Evolutionary conservation across 1,284 basidiomycete genomes (phyloP).

Genomic region (Schizophyllum amplum): DNA sequence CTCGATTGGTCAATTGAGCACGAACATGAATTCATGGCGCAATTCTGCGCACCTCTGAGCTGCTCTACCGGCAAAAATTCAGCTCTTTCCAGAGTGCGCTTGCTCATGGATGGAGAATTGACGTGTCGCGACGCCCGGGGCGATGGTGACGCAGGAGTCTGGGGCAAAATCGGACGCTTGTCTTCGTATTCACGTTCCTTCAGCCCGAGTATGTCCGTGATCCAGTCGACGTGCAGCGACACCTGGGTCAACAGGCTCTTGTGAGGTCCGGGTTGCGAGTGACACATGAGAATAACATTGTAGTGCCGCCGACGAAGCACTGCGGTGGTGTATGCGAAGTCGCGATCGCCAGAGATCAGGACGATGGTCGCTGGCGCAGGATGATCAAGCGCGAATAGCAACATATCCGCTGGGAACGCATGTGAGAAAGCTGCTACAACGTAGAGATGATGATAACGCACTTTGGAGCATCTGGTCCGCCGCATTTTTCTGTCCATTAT

Average conservation of each 20-base stretch:
- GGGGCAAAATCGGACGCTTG: background rate
- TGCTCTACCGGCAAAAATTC: no score
- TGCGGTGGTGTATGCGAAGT: constrained; percentile 51
- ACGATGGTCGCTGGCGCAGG: constrained; percentile 42
- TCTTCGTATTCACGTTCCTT: background rate
- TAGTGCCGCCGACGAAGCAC: constrained; percentile 42
- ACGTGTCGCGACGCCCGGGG: background rate
- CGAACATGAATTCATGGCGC: no score
- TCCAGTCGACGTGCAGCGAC: background rate
- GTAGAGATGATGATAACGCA: constrained; percentile 12
- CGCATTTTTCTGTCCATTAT: constrained; percentile 46
- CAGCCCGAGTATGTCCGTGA: background rate
- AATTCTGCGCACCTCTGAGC: no score
- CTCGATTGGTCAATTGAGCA: no score
- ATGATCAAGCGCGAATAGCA: constrained; percentile 50
- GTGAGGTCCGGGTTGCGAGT: background rate
- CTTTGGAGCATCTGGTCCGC: constrained; percentile 47
- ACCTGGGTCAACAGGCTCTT: background rate
- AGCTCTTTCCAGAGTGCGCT: background rate
- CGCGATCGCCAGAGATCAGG: constrained; percentile 46
- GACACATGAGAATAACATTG: constrained; percentile 37
- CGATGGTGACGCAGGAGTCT: background rate
- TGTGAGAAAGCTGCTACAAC: background rate
- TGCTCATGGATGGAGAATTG: background rate
- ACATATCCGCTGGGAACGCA: constrained; percentile 33